phyloP scores from a whole-genome alignment of 176 grass and related monocot genomes.

The Eleusine indica region DNA sequence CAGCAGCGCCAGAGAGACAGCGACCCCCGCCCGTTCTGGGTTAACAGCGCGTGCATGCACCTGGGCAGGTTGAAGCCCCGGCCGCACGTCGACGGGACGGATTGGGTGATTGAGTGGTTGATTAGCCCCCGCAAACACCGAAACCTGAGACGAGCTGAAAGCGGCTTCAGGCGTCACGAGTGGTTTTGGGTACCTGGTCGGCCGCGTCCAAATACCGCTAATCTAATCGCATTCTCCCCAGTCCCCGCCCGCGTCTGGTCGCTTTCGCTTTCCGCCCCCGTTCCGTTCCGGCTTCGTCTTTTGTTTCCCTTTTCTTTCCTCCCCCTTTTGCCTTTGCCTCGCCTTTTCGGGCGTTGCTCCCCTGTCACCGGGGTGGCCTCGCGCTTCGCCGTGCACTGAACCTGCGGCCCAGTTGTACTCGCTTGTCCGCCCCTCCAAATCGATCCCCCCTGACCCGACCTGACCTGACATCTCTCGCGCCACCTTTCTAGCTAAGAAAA shows the following conservation, averaged over 20 bases:
- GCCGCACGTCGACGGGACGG: neutral
- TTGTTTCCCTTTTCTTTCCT: neutral
- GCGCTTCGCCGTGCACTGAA: slow-evolving; percentile 44
- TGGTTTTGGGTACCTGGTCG: slow-evolving; percentile 26
- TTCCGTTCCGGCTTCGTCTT: neutral
- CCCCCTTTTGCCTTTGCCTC: neutral
- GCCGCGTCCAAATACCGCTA: slow-evolving; percentile 38
- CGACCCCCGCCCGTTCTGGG: neutral
- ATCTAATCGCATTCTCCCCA: neutral
- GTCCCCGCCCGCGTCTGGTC: neutral
- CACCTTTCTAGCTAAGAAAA: neutral
- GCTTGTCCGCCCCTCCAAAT: neutral
- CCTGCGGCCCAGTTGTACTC: slow-evolving; percentile 45
- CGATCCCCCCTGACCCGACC: neutral
- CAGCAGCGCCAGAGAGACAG: neutral
- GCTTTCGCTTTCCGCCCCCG: slow-evolving; percentile 37
- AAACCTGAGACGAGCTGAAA: neutral
- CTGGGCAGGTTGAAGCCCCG: neutral
- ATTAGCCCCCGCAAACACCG: neutral
- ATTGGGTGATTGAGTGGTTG: neutral
- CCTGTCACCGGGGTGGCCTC: slow-evolving; percentile 46
- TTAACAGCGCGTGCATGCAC: slow-evolving; percentile 23
- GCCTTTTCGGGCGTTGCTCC: slow-evolving; percentile 34
- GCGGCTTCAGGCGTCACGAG: neutral
- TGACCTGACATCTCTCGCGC: neutral